These are phyloP conservation scores for Verticillium nubilum DNA, from an alignment of 2,329 filamentous ascomycete genomes.

Conservation along the genomic window DNA sequence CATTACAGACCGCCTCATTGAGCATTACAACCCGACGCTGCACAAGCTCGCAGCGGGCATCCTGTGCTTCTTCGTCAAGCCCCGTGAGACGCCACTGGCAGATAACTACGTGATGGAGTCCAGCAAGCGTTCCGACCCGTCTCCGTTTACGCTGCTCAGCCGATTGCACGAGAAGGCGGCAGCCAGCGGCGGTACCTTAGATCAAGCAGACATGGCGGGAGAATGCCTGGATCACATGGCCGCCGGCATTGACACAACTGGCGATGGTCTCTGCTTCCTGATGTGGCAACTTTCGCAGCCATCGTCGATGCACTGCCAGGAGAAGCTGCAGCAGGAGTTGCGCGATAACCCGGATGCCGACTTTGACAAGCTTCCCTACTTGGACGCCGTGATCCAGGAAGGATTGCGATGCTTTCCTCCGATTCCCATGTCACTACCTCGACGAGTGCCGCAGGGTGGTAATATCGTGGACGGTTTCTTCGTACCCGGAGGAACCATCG, in stretches of 20 bases:
- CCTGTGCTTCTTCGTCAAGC: constrained; percentile 44
- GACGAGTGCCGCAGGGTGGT: constrained; percentile 50
- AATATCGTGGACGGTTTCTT: constrained; percentile 49
- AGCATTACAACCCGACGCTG: constrained; percentile 49
- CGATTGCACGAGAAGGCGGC: constrained; percentile 47
- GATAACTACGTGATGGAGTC: constrained; percentile 53
- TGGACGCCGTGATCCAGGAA: constrained; percentile 60
- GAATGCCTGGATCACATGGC: constrained; percentile 69
- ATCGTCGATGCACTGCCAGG: constrained; percentile 44
- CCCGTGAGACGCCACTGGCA: constrained; percentile 52
- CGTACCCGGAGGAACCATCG: constrained; percentile 48
- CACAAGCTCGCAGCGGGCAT: constrained; percentile 40
- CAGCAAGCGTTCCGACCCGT: constrained; percentile 37
- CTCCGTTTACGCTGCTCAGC: constrained; percentile 51
- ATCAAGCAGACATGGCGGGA: constrained; percentile 52
- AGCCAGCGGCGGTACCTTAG: constrained; percentile 30
- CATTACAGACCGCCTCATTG: constrained; percentile 48
- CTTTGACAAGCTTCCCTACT: constrained; percentile 48
- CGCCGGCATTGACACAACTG: constrained; percentile 67
- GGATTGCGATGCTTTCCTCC: constrained; percentile 57
- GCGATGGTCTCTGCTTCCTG: constrained; percentile 63
- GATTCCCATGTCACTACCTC: constrained; percentile 62
- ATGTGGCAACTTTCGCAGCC: constrained; percentile 67
- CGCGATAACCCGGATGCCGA: constrained; percentile 27
- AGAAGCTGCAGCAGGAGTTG: constrained; percentile 47